phyloP scores from a whole-genome alignment of 2,329 filamentous ascomycete genomes.

The Colletotrichum sp. region DNA sequence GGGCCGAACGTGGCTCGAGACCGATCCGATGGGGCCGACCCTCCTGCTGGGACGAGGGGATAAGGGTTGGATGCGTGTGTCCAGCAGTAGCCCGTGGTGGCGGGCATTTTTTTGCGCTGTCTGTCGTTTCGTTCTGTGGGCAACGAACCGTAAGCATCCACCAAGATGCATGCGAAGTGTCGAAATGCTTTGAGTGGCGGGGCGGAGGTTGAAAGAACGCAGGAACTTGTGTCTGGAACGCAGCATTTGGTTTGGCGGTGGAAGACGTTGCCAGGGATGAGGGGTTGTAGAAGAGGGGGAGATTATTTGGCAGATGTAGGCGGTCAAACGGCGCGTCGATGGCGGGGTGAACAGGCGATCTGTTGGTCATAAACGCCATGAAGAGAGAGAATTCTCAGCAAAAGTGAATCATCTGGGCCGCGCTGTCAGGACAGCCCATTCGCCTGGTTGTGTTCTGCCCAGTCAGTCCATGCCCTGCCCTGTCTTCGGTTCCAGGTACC shows the following conservation, averaged over 20 bases:
- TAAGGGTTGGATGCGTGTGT: not conserved
- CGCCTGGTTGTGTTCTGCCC: not conserved
- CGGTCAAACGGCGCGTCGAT: not conserved
- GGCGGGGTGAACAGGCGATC: not conserved
- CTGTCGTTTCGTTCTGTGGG: not conserved
- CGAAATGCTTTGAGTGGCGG: not conserved
- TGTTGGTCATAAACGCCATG: not conserved
- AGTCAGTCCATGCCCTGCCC: not conserved
- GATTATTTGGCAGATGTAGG: not conserved
- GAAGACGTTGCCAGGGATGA: not conserved
- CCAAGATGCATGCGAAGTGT: not conserved
- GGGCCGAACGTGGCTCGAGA: slow-evolving; percentile 9
- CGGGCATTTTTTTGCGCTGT: not conserved
- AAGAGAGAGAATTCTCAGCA: not conserved
- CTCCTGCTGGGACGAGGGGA: not conserved
- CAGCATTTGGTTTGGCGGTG: not conserved
- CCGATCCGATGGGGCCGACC: slow-evolving; percentile 14
- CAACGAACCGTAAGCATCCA: not conserved
- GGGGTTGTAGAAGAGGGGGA: not conserved
- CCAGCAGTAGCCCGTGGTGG: not conserved
- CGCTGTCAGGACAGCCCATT: not conserved
- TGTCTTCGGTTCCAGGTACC: slow-evolving; percentile 4
- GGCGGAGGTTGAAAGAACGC: not conserved
- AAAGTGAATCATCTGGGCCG: not conserved
- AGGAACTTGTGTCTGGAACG: not conserved